phyloP scores from a whole-genome alignment of 169 alveolate genomes.

The Plasmodium malariae region DNA sequence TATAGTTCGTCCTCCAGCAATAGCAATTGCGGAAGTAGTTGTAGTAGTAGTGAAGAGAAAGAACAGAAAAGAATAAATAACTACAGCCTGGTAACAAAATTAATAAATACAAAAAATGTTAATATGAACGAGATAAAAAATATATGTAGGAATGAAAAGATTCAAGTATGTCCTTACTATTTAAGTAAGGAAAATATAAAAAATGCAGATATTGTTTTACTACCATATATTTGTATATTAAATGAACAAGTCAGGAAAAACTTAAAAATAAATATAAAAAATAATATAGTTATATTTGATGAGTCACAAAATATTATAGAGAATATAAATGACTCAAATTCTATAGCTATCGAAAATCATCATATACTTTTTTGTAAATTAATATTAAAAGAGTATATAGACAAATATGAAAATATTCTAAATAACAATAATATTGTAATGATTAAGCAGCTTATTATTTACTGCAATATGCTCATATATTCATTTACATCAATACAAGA shows the following conservation, averaged over 20 bases:
- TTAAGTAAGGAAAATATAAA: conserved; percentile 81
- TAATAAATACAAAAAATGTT: conserved; percentile 41
- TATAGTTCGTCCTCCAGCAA: conserved; percentile 19
- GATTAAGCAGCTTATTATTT: conserved; percentile 43
- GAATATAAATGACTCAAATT: conserved; percentile 46
- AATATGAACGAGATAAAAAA: conserved; percentile 26
- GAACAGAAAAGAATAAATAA: neutral
- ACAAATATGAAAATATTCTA: conserved; percentile 22
- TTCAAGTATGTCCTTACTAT: conserved; percentile 79
- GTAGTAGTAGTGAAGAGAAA: neutral
- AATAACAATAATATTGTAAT: conserved; percentile 39
- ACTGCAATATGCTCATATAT: conserved; percentile 27
- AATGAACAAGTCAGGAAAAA: conserved; percentile 78
- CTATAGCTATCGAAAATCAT: neutral
- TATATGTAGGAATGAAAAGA: conserved; percentile 29
- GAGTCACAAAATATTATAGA: conserved; percentile 87
- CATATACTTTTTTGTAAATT: conserved; percentile 36
- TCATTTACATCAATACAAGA: conserved; percentile 14
- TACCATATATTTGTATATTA: conserved; percentile 86
- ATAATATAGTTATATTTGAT: conserved; percentile 82
- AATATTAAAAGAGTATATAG: conserved; percentile 16
- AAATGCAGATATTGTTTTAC: conserved; percentile 82
- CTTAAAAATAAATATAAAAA: conserved; percentile 74
- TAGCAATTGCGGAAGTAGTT: conserved; percentile 24
- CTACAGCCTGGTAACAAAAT: conserved; percentile 28